Base-by-base conservation (phyloP, 768 basidiomycete species). In the Mycena crocata region DNA sequence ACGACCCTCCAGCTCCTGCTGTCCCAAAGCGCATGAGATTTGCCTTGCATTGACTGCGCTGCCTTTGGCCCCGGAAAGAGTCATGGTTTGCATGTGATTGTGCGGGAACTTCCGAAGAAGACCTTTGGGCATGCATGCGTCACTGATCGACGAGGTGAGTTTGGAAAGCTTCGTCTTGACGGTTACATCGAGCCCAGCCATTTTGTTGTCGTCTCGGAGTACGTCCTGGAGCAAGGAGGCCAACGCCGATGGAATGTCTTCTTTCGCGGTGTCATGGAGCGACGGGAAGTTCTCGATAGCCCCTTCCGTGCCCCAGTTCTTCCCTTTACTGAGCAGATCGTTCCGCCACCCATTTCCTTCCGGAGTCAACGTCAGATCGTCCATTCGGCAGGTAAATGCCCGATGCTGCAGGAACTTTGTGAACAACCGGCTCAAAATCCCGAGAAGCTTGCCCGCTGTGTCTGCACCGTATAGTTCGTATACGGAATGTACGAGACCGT, bases 21-120 rank as follows among this genome's bases (percentile, higher is more conserved):
- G 98, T 64, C 98, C 98, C 46, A 99, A 88, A 19, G 92, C 89
- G 69, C 96, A 99, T n/a, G 98, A 99, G 72, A 99, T 99, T 75
- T 99, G 96, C 52, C 94, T 90, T 26, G 95, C 98, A 74, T 99
- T 99, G 78, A 98, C 97, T 17, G 94, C 93, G 66, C 94, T 96
- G 56, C 98, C 98, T 80, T 99, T 99, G 46, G 98, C 98, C 70
- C 98, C 98, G 37, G 97, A 98, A 59, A 93, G 87, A 2, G 96
- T 98, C 98, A 99, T 99, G 49, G 92, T 90, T 78, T 99, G 97
- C 98, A 99, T 99, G 87, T 99, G 91, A 80, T 99, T 99, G 75
- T 95, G 89, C 44, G 98, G 98, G 84, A 99, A 99, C 67, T 92
- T 90, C 73, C 96, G 94, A 71, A 95, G 85, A 51, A 99, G 88